A percentile compares a stretch with the other conserved stretches of the same genome.
Conservation (phyloP, 1,284 basidiomycete genomes). For the Irpex lacteus region DNA sequence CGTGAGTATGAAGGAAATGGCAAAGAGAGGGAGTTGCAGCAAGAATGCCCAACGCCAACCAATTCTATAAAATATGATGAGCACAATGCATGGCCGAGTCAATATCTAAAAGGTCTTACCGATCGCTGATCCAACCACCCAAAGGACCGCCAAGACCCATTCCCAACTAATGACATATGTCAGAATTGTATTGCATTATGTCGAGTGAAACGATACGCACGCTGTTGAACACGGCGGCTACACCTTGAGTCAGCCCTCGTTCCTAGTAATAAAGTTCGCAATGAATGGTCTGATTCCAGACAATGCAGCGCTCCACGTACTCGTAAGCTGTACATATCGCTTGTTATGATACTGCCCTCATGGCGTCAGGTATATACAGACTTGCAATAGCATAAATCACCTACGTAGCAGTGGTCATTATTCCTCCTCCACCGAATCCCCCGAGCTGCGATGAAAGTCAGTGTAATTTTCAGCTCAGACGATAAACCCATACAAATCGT, state of each 20-base stretch:
- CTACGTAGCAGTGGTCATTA: conserved; percentile 67
- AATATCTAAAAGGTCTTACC: conserved; percentile 33
- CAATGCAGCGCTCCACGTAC: conserved; percentile 34
- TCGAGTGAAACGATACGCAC: conserved; percentile 32
- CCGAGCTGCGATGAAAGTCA: conserved; percentile 44
- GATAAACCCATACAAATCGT: conserved; percentile 56
- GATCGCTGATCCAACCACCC: conserved; percentile 72
- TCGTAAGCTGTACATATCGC: conserved; percentile 76
- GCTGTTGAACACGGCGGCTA: conserved; percentile 68
- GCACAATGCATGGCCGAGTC: neutral
- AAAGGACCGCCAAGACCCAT: conserved; percentile 77
- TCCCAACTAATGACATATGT: conserved; percentile 46
- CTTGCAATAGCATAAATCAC: conserved; percentile 19
- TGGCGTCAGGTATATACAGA: conserved; percentile 2
- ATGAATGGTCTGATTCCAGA: no score
- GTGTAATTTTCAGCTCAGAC: neutral
- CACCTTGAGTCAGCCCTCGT: conserved; percentile 71
- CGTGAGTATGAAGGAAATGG: conserved; percentile 59
- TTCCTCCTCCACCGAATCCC: conserved; percentile 80
- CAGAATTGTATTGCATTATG: neutral
- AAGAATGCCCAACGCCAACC: conserved; percentile 84
- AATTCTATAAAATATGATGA: conserved; percentile 36
- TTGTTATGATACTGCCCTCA: conserved; percentile 60
- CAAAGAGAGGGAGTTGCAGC: conserved; percentile 69
- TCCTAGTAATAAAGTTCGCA: conserved; percentile 36